Evolutionary conservation across 768 basidiomycete species (phyloP).

Genomic region (Xerocomellus intermedius): DNA sequence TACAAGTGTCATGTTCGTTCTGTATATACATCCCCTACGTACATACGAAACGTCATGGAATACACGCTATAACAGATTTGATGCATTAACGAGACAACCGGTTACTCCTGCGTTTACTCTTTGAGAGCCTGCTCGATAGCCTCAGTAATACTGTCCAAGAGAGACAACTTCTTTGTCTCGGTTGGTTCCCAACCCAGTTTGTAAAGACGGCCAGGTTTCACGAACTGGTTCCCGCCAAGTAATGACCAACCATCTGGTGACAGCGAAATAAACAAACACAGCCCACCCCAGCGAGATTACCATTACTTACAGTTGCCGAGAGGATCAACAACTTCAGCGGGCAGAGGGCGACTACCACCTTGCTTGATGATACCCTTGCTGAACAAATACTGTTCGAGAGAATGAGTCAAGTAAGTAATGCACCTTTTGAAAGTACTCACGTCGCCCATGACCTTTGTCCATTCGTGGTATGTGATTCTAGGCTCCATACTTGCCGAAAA

Average conservation of each 20-base stretch:
- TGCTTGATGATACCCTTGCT: constrained; percentile 34
- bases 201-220: constrained; percentile 34
- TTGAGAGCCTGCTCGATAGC: constrained; percentile 29
- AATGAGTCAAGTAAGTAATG: background rate
- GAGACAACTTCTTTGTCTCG: constrained; percentile 24
- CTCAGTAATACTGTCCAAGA: constrained; percentile 29
- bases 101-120: background rate
- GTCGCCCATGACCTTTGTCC: constrained; percentile 37
- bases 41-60: constrained; percentile 1
- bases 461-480: constrained; percentile 30
- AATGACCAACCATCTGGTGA: constrained; percentile 40
- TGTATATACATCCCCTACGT: constrained; percentile 1
- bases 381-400: constrained; percentile 30
- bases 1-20: constrained; percentile 1
- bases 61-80: background rate
- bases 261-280: background rate
- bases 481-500: constrained; percentile 33
- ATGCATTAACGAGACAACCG: background rate
- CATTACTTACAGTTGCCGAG: constrained; percentile 38
- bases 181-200: constrained; percentile 41
- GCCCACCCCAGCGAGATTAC: background rate
- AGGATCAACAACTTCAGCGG: constrained; percentile 34
- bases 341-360: constrained; percentile 34
- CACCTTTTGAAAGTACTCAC: constrained; percentile 21
- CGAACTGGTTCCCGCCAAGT: constrained; percentile 39